phyloP scores from a whole-genome alignment of 2,329 filamentous ascomycete genomes.

The Leptographium flavum region DNA sequence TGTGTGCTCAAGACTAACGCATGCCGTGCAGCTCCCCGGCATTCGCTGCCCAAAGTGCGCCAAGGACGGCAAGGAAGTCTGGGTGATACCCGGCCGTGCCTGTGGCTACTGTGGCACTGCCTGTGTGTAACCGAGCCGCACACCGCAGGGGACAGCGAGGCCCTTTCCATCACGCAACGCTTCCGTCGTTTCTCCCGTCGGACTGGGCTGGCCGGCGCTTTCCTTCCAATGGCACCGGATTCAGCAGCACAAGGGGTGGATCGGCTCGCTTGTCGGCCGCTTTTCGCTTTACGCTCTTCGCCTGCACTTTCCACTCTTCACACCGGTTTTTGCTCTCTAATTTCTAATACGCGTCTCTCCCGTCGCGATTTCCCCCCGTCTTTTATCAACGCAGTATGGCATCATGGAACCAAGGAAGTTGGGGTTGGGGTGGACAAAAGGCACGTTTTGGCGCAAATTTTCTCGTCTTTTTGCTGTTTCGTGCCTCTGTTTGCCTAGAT shows the following conservation, averaged over 20 bases:
- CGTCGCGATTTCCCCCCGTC: background rate
- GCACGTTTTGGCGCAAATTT: background rate
- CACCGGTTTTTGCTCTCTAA: background rate
- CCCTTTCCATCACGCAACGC: background rate
- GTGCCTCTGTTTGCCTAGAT: background rate
- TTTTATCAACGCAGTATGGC: background rate
- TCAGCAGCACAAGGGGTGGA: background rate
- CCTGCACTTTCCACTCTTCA: no score
- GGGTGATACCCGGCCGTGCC: constrained; percentile 14
- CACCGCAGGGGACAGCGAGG: background rate
- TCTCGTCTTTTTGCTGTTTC: background rate
- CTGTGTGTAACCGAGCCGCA: constrained; percentile 6
- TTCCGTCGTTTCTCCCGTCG: background rate
- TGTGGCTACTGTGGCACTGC: constrained; percentile 14
- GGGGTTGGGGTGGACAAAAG: background rate
- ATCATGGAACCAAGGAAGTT: background rate
- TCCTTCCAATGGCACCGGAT: background rate
- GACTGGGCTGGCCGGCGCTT: background rate
- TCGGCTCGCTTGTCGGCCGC: no score
- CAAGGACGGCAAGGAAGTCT: constrained; percentile 13
- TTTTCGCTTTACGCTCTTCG: no score
- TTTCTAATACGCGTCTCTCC: constrained; percentile 3
- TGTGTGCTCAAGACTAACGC: background rate
- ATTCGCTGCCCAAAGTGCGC: constrained; percentile 13
- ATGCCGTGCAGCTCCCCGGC: constrained; percentile 11